A percentile compares a stretch with the other conserved stretches of the same genome.
Evolutionary conservation across 1,284 basidiomycete genomes (phyloP).

Genomic region (Boletus semigastroideus): DNA sequence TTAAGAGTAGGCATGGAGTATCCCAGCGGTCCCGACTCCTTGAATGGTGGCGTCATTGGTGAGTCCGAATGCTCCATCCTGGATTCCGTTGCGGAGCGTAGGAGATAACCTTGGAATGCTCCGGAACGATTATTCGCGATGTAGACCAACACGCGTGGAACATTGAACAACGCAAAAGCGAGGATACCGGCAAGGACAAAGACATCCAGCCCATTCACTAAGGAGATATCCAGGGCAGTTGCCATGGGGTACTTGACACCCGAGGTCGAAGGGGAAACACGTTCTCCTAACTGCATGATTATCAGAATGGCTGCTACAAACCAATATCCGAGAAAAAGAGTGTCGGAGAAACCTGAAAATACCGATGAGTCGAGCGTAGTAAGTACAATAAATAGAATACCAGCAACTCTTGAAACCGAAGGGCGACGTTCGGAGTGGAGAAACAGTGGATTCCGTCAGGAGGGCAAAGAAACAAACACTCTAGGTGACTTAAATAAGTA

Average conservation of each 20-base stretch:
- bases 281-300: constrained; percentile 10
- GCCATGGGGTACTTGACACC: no score
- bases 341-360: neutral
- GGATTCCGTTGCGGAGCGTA: constrained; percentile 7
- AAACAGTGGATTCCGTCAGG: neutral
- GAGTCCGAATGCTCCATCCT: neutral
- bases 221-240: neutral
- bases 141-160: constrained; percentile 49
- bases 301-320: neutral
- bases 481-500: constrained; percentile 4
- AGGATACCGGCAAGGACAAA: constrained; percentile 42
- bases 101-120: constrained; percentile 44
- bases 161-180: constrained; percentile 39
- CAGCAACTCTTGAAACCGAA: constrained; percentile 1
- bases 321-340: neutral
- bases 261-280: neutral
- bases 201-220: constrained; percentile 43
- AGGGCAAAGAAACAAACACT: neutral
- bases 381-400: neutral
- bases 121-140: constrained; percentile 43
- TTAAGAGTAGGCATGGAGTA: constrained; percentile 5
- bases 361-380: neutral
- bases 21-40: neutral
- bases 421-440: neutral
- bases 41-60: neutral